Base-by-base conservation (phyloP, 768 basidiomycete species). In the Vishniacozyma victoriae region DNA sequence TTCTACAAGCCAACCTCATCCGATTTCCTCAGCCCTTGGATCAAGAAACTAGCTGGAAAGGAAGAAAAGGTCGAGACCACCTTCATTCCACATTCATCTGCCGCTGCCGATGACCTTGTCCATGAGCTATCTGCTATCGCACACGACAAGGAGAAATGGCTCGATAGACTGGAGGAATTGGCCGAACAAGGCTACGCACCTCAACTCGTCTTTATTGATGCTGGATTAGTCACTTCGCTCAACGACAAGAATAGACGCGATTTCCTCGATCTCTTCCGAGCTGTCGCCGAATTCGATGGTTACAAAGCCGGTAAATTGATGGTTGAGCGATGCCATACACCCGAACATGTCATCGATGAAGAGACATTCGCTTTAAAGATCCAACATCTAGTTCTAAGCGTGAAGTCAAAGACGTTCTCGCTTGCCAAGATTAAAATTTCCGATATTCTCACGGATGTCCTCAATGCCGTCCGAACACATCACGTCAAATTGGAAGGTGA, bases 401-500 rank as follows among this genome's bases (percentile, higher is more conserved):
- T 99, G 59, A 97, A 97, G 74, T 83, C 86, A 59, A 93, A 90
- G 74, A 97, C 95, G 2, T 99, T 99, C 75, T 88, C 87, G 20
- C 80, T 99, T 4, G 91, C 88, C n/a, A 84, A 89, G 70, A 89
- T 99, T 74, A 89, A 87, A 71, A 95, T 99, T 46, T 85, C 87
- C 23, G 92, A 97, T 70, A 81, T 99, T 52, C 75, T 97, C 24
- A 86, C 80, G 3, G 86, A 93, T 54, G 95, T 97, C 6, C 75
- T 99, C 41, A 83, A 75, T 60, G 81, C 83, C 26, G 92, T 99
- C 3, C 77, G 91, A 49, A 77, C 80, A 57, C 92, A 96, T 71
- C 93, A 95, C 66, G 95, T 97, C 55, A 96, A 89, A 76, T 87
- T 99, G 83, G 93, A 99, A 74, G 90, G 85, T 13, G 95, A 97